These are phyloP conservation scores for Sarocladium brachiariae DNA, from an alignment of 2,329 filamentous ascomycete genomes.

Conservation along the genomic window DNA sequence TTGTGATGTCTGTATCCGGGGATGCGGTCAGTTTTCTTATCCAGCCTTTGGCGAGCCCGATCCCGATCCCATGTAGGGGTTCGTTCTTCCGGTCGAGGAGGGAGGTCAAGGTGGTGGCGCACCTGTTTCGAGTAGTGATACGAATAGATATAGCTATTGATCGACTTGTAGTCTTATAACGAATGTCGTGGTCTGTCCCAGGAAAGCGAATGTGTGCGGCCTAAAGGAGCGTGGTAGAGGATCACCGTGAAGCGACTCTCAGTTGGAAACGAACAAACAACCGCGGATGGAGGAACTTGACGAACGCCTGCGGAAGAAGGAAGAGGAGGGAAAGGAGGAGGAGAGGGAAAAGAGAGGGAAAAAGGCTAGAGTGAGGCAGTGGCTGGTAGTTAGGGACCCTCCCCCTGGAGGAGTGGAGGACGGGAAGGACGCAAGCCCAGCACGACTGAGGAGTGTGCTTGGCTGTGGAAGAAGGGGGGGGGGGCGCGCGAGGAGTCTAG, in stretches of 20 bases:
- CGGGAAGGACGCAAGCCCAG: not conserved
- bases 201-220: conserved; percentile 23
- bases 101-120: not conserved
- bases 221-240: conserved; percentile 52
- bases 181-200: conserved; percentile 15
- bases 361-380: not conserved
- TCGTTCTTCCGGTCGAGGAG: too few relatives aligned
- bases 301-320: conserved; percentile 17
- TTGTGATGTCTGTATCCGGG: conserved; percentile 2
- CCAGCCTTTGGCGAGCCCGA: too few relatives aligned
- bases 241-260: conserved; percentile 33
- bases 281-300: conserved; percentile 23
- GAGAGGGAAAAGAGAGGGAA: not conserved
- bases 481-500: not conserved
- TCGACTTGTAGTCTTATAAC: conserved; percentile 15
- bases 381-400: not conserved
- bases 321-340: conserved; percentile 2
- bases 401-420: not conserved
- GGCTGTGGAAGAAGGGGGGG: conserved; percentile 4
- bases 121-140: conserved; percentile 6
- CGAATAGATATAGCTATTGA: not conserved
- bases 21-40: not conserved
- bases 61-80: too few relatives aligned
- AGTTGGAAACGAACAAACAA: conserved; percentile 40
- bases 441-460: not conserved